Conservation (phyloP, 2,329 filamentous ascomycete species). For the Rhinocladiella mackenziei region DNA sequence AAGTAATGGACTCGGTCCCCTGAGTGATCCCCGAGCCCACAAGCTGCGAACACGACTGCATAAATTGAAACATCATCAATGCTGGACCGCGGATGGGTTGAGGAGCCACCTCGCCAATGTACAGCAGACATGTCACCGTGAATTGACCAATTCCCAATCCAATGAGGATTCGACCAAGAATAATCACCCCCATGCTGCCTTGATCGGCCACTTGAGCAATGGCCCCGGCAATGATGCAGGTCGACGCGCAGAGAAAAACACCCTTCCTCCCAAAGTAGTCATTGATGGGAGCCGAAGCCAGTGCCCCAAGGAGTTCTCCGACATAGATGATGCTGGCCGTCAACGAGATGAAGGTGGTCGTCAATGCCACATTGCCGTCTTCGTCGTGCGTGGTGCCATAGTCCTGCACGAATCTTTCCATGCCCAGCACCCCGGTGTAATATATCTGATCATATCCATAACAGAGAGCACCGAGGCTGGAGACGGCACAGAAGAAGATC, state of each 20-base stretch:
- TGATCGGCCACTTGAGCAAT: slow-evolving; percentile 30
- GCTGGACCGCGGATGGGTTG: slow-evolving; percentile 30
- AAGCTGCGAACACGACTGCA: slow-evolving; percentile 33
- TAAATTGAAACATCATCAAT: slow-evolving; percentile 34
- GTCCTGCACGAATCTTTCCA: slow-evolving; percentile 30
- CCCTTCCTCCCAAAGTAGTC: slow-evolving; percentile 37
- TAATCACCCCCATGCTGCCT: slow-evolving; percentile 27
- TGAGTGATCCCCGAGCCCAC: slow-evolving; percentile 33
- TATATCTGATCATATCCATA: slow-evolving; percentile 35
- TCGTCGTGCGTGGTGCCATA: slow-evolving; percentile 27
- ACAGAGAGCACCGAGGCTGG: slow-evolving; percentile 32
- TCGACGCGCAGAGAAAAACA: slow-evolving; percentile 36
- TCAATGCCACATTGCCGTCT: slow-evolving; percentile 26
- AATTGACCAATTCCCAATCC: slow-evolving; percentile 35
- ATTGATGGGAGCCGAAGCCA: slow-evolving; percentile 38
- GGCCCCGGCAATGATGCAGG: slow-evolving; percentile 34
- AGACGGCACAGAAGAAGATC: slow-evolving; percentile 31
- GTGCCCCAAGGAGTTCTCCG: slow-evolving; percentile 38
- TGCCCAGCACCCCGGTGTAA: slow-evolving; percentile 33
- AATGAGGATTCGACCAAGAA: slow-evolving; percentile 32
- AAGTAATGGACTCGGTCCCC: slow-evolving; percentile 30
- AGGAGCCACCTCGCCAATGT: slow-evolving; percentile 35
- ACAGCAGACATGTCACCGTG: slow-evolving; percentile 34
- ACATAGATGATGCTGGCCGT: slow-evolving; percentile 41
- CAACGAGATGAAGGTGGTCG: slow-evolving; percentile 33